Conservation (phyloP, 2,329 filamentous ascomycete species). For the Aspergillus phoenicis region DNA sequence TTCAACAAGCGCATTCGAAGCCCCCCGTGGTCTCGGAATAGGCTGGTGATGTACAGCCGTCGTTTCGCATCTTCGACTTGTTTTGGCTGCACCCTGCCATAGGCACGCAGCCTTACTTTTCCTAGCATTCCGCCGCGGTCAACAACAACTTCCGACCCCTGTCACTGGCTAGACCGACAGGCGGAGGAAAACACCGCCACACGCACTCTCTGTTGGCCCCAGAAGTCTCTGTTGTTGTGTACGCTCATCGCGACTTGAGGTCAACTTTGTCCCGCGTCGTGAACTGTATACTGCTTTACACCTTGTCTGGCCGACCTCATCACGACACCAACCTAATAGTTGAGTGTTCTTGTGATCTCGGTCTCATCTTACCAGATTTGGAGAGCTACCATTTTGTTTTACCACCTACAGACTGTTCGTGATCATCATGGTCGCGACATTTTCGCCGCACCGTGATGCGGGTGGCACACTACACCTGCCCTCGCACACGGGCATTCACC, state of each 20-base stretch:
- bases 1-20: conserved; percentile 18
- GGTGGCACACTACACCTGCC: conserved; percentile 83
- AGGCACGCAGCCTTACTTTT: conserved; percentile 24
- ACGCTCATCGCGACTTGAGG: conserved; percentile 12
- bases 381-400: background rate
- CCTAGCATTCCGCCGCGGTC: conserved; percentile 33
- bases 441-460: conserved; percentile 53
- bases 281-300: background rate
- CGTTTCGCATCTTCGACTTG: conserved; percentile 19
- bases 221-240: conserved; percentile 20
- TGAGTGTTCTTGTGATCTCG: background rate
- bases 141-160: conserved; percentile 11
- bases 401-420: background rate
- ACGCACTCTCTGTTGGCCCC: conserved; percentile 11
- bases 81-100: conserved; percentile 23
- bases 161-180: conserved; percentile 18
- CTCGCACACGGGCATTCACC: conserved; percentile 80
- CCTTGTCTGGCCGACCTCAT: conserved; percentile 1
- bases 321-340: background rate
- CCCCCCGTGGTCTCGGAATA: conserved; percentile 25
- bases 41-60: conserved; percentile 32
- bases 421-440: conserved; percentile 52
- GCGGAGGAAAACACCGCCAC: conserved; percentile 18
- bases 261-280: background rate
- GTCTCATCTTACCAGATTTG: background rate